Evolutionary conservation across 768 basidiomycete genomes (phyloP).

Genomic region (Lepiota subincarnata): DNA sequence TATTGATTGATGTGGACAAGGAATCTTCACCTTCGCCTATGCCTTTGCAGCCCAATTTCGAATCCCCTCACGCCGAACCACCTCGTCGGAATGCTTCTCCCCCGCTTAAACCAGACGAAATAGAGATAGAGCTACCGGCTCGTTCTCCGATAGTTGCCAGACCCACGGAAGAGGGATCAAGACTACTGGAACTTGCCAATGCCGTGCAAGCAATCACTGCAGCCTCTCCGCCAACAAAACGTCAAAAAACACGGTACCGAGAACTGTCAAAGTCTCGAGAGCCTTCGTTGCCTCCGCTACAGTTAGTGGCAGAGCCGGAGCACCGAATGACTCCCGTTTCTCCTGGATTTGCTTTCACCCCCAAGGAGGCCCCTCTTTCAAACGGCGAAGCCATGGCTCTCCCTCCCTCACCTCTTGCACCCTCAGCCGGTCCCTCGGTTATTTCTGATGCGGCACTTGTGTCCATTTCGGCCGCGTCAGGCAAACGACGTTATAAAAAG

Average conservation of each 20-base stretch:
- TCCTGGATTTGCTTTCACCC: constrained; percentile 3
- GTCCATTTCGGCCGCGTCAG: constrained; percentile 13
- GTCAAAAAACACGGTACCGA: background rate
- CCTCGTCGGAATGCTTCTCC: background rate
- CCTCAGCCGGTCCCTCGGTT: background rate
- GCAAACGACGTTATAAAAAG: constrained; percentile 20
- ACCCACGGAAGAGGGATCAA: background rate
- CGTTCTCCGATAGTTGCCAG: background rate
- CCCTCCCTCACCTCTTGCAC: background rate
- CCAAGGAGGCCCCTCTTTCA: background rate
- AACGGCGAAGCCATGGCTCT: constrained; percentile 15
- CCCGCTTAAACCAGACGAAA: background rate
- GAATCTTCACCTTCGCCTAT: background rate
- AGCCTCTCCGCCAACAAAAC: constrained; percentile 1
- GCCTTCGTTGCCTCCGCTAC: background rate
- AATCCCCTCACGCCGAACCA: background rate
- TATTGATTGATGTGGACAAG: background rate
- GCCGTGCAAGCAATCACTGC: constrained; percentile 5
- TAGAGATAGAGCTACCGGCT: background rate
- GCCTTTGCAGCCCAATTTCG: background rate
- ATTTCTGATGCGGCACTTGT: no score
- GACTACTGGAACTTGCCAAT: constrained; percentile 8
- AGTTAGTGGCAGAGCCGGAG: background rate
- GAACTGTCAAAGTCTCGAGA: background rate
- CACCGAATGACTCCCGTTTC: constrained; percentile 6